Conservation (phyloP, 2,329 filamentous ascomycete genomes). For the Paraphoma chrysanthemicola region DNA sequence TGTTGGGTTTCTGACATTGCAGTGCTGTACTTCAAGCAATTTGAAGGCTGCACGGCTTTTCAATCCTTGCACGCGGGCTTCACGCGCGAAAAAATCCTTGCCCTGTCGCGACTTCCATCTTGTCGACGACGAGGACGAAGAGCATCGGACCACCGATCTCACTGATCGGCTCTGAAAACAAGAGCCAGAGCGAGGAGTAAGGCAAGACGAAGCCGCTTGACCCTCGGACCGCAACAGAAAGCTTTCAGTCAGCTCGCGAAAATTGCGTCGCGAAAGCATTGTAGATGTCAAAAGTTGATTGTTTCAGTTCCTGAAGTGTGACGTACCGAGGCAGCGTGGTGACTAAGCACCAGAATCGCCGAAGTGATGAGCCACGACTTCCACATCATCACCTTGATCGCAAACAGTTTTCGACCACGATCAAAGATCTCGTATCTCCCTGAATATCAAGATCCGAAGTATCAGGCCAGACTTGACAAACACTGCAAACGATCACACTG, state of each 20-base stretch:
- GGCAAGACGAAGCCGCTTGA: constrained; percentile 9
- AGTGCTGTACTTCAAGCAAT: constrained; percentile 72
- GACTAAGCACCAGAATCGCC: not conserved
- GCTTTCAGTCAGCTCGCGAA: constrained; percentile 46
- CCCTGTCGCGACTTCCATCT: constrained; percentile 84
- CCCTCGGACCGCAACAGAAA: constrained; percentile 28
- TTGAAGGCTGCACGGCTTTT: constrained; percentile 96
- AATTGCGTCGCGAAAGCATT: constrained; percentile 48
- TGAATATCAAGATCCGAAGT: not conserved
- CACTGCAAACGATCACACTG: no score
- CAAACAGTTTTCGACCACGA: not conserved
- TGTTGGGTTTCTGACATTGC: not conserved
- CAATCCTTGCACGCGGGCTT: constrained; percentile 78
- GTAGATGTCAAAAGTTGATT: constrained; percentile 7
- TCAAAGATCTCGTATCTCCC: not conserved
- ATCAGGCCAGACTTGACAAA: no score
- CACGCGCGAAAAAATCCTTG: constrained; percentile 73
- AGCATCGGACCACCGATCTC: constrained; percentile 15
- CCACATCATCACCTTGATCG: not conserved
- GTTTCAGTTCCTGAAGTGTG: not conserved
- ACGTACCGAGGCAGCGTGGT: no score
- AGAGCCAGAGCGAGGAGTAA: constrained; percentile 20
- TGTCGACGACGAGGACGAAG: constrained; percentile 66
- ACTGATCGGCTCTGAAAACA: constrained; percentile 7
- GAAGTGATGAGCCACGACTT: no score